Base-by-base conservation (phyloP, 345 rosid genomes). In the Salix dunnii region DNA sequence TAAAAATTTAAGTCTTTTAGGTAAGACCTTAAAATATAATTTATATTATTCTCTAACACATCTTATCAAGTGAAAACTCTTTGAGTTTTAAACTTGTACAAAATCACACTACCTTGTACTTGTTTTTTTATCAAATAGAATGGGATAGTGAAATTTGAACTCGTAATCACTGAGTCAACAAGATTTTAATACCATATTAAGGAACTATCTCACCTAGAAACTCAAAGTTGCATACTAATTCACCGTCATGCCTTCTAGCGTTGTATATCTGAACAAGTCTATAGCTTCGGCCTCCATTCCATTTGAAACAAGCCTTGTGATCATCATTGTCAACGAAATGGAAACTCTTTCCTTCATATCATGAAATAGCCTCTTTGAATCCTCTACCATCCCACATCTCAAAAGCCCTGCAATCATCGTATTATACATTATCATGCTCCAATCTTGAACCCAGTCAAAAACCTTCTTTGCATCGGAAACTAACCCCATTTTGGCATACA, bases 181-280 rank as follows among this genome's bases (percentile, higher is more conserved):
- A n/a, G n/a, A n/a, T n/a, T n/a, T n/a, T n/a, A n/a, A n/a, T n/a
- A n/a, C n/a, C n/a, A n/a, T n/a, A n/a, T n/a, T n/a, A n/a, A n/a
- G n/a, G n/a, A n/a, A n/a, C n/a, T n/a, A n/a, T n/a, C n/a, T n/a
- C n/a, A n/a, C n/a, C n/a, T n/a, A n/a, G n/a, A n/a, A n/a, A n/a
- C n/a, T n/a, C n/a, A n/a, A n/a, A n/a, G n/a, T n/a, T n/a, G 98
- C 89, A 85, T 77, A 93, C 69, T 95, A 97, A 88, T 95, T 98
- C 82, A 93, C 89, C 38, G 79, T 74, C 72, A 90, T 61, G 67
- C 92, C 91, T 83, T 78, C 84, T 63, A 77, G 68, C 79, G 90
- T 86, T 98, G 91, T 95, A 84, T 85, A 87, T 75, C 91, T 84
- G 38, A 91, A 90, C 38, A 84, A 80, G 74, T 85, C 78, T 76